Conservation (phyloP, 1,284 basidiomycete genomes). For the Gymnopus androsaceus region DNA sequence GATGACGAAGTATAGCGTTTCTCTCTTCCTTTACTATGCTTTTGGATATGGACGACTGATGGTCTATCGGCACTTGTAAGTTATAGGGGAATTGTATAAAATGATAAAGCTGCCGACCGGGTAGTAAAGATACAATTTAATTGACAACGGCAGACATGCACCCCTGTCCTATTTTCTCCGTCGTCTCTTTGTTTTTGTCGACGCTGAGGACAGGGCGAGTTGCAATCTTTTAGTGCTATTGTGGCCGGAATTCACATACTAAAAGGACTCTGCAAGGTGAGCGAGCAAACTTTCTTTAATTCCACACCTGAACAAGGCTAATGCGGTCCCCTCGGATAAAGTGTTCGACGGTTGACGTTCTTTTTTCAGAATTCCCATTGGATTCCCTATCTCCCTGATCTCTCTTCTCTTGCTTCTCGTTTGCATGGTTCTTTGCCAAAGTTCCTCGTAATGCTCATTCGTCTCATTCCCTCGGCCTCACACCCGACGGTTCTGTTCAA, state of each 20-base stretch:
- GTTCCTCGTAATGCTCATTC: conserved; percentile 59
- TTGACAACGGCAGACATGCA: background rate
- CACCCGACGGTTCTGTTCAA: conserved; percentile 72
- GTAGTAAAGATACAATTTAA: background rate
- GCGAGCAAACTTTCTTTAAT: background rate
- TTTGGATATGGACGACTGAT: too few relatives aligned
- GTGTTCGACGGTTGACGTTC: background rate
- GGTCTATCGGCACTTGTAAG: too few relatives aligned
- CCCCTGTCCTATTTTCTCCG: background rate
- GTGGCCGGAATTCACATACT: background rate
- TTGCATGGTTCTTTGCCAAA: background rate
- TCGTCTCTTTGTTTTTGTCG: background rate
- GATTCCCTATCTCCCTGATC: background rate
- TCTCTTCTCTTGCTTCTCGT: background rate
- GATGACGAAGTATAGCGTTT: too few relatives aligned
- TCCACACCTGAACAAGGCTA: background rate
- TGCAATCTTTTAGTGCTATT: background rate
- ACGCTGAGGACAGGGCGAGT: background rate
- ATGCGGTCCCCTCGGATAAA: background rate
- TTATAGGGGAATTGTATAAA: too few relatives aligned
- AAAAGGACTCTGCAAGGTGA: background rate
- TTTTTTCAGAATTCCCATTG: background rate
- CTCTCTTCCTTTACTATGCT: too few relatives aligned
- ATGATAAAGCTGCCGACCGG: background rate
- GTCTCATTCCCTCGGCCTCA: conserved; percentile 56